Base-by-base conservation (phyloP, 768 basidiomycete species). In the Rhodotorula paludigena region DNA sequence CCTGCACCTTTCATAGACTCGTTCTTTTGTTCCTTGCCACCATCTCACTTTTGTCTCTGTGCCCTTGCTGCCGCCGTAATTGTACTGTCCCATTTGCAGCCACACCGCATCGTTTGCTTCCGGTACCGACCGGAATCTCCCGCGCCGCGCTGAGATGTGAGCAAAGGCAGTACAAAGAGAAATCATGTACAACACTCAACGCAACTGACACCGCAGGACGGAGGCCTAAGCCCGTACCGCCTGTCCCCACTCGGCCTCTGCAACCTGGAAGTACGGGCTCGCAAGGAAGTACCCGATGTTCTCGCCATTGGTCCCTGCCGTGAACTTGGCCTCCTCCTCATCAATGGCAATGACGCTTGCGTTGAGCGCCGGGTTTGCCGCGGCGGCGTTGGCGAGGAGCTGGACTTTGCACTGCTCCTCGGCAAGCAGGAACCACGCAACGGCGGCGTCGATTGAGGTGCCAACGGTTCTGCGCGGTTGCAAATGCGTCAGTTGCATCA, bases 401-500 rank as follows among this genome's bases (percentile, higher is more conserved):
- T 82, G 81, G 38, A 81, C 81, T 60, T 83, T 80, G 73, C 83
- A 84, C 11, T 80, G 77, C 52, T 80, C 79, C 70, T 84, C 83
- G 57, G 67, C 55, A 33, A 64, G 32, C 56, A 68, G 60, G 63
- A 63, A 65, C 57, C 57, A 65, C 1, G 53, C 59, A n/a, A 71
- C 63, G 18, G 60, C 69, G 2, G 62, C 28, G 48, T 67, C 63
- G 52, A 70, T 63, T 39, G 68, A 62, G 1, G 42, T 57, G 10
- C 68, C 68, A 35, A 60, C 63, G 4, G 68, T 69, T 3, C 67
- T 68, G 61, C 23, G 5, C n/a, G 28, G 23, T 28, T 9, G 45
- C 45, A 47, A 18, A 33, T 9, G 35, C 10, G 45, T 48, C 57
- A 59, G 57, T 32, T 4, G 8, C 11, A 21, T 20, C 5, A n/a